Base-by-base conservation (phyloP, 805 yeast genomes). In the Starmerella potacharoeniae region DNA sequence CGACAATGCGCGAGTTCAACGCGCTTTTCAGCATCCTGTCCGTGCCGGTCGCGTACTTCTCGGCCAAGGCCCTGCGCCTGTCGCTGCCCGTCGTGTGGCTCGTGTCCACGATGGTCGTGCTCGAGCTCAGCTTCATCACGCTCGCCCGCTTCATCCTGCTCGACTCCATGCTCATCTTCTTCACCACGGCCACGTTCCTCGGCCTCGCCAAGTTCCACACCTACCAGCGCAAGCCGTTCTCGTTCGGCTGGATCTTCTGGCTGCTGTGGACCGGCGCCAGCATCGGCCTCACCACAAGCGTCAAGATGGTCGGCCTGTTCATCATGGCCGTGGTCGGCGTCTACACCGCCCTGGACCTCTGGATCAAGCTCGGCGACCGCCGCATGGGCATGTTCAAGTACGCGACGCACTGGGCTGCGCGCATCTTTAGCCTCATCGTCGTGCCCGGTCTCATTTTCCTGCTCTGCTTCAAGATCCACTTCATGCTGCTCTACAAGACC, bases 251-350 rank as follows among this genome's bases (percentile, higher is more conserved):
- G 98, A 86, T 93, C 82, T 71, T 73, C 50, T 93, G 98, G 98
- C 76, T 93, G 49, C 66, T 76, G 31, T 69, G 79, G 46, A 91
- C 97, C 6, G 99, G 99, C 41, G 73, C 87, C 8, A 76, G 91
- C 1, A 77, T 93, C 56, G 87, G 97, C 0, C 82, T 91, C 67
- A 97, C 93, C 35, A 91, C 93, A 57, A 85, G 96, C 46, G 93
- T 97, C 55, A 93, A 93, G 68, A 90, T 93, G 69, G 96, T 93
- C 44, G 99, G 99, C 69, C 84, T 85, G 8, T 84, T 93, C 75
- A 89, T 97, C 0, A 93, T 84, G 69, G 76, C 83, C 49, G 80
- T 95, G 52, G 80, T 93, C 61, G 99, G 99, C 35, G 69, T 80
- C 55, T 96, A 95, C 45, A 97, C 93, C 7, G 64, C 78, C 6